These are phyloP conservation scores for Rhizopus microsporus DNA, from an alignment of 371 early-diverging fungal species.

Conservation along the genomic window DNA sequence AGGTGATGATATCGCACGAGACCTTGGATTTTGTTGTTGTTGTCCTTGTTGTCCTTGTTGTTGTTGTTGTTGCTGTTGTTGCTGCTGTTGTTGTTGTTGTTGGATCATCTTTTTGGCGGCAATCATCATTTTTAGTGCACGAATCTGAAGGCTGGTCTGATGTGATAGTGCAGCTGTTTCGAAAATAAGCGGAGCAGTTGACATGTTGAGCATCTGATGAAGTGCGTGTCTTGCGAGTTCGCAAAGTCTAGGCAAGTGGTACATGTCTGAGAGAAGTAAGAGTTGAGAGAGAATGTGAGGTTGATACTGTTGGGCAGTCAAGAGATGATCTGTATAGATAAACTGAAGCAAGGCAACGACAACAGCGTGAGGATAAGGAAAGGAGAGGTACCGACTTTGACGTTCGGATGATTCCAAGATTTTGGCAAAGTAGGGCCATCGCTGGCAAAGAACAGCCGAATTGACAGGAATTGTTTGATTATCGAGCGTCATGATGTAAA, in stretches of 20 bases:
- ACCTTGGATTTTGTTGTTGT: conserved; percentile 11
- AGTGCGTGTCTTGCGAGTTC: conserved; percentile 50
- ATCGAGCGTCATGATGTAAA: conserved; percentile 59
- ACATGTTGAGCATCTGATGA: conserved; percentile 57
- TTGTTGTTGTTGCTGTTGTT: conserved; percentile 13
- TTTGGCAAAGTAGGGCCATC: conserved; percentile 67
- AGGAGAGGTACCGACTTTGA: conserved; percentile 26
- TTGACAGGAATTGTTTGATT: conserved; percentile 62
- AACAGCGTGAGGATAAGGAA: conserved; percentile 58
- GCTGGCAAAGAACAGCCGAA: conserved; percentile 64
- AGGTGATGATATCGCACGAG: conserved; percentile 32
- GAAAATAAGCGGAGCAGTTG: conserved; percentile 59
- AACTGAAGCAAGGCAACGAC: conserved; percentile 60
- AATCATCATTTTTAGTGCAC: conserved; percentile 53
- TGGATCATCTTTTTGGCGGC: conserved; percentile 45
- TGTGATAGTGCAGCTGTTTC: conserved; percentile 53
- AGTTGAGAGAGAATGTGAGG: conserved; percentile 58
- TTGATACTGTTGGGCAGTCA: conserved; percentile 52
- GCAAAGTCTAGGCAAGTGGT: conserved; percentile 53
- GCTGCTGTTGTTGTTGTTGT: conserved; percentile 35
- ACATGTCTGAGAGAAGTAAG: conserved; percentile 53
- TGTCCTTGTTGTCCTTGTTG: conserved; percentile 29
- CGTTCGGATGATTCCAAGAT: conserved; percentile 35
- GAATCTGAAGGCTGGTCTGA: conserved; percentile 53
- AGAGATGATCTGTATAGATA: conserved; percentile 62